Conservation (phyloP, 805 yeast genomes). For the Ogataea trehalophila region DNA sequence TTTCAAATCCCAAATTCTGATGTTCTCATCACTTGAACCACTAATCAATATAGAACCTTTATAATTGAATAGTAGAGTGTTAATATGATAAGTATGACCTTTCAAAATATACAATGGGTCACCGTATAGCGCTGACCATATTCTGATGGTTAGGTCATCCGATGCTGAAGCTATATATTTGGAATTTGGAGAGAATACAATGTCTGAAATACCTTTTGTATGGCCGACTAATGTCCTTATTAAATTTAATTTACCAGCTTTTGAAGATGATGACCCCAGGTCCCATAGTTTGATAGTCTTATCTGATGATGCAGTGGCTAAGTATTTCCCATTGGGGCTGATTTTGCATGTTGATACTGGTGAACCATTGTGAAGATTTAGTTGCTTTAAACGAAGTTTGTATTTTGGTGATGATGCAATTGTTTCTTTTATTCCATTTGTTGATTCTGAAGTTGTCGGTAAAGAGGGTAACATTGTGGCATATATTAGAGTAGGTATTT, state of each 20-base stretch:
- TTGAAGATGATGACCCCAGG: constrained; percentile 14
- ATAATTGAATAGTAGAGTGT: constrained; percentile 60
- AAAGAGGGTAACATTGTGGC: too few relatives aligned
- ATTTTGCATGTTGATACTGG: constrained; percentile 46
- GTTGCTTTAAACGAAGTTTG: constrained; percentile 9
- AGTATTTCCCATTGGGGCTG: constrained; percentile 52
- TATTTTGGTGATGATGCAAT: constrained; percentile 9
- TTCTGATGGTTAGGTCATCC: constrained; percentile 74
- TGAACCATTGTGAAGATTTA: constrained; percentile 10
- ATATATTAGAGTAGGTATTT: too few relatives aligned
- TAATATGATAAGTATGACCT: constrained; percentile 85
- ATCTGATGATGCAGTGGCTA: constrained; percentile 61
- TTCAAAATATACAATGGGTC: constrained; percentile 47
- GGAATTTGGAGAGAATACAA: constrained; percentile 75
- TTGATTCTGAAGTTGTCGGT: too few relatives aligned
- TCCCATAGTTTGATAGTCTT: constrained; percentile 57
- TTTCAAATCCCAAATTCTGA: constrained; percentile 82
- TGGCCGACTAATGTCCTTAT: constrained; percentile 49
- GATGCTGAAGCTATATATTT: constrained; percentile 75
- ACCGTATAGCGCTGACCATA: constrained; percentile 59
- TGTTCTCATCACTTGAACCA: constrained; percentile 87
- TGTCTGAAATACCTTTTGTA: constrained; percentile 63
- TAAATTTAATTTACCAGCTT: constrained; percentile 25
- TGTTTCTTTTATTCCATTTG: constrained; percentile 26
- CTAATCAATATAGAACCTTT: constrained; percentile 77